phyloP scores from a whole-genome alignment of 352 stramenopile species.

The Phytophthora aleatoria region DNA sequence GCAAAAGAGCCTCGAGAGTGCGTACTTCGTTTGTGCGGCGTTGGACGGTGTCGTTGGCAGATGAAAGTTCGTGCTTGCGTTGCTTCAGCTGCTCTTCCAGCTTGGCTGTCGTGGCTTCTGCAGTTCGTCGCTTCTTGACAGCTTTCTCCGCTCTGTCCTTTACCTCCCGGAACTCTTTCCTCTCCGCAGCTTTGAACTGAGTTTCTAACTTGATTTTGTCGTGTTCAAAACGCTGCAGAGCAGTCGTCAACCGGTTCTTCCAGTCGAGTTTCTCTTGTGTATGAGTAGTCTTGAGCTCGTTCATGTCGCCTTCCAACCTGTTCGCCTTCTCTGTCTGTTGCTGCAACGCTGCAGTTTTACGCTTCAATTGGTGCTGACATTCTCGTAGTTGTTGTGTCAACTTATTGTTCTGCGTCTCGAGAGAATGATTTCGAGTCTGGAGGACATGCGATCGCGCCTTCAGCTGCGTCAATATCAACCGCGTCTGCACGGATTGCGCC shows the following conservation, averaged over 20 bases:
- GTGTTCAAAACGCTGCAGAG: conserved; percentile 37
- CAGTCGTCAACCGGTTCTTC: conserved; percentile 37
- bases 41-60: conserved; percentile 9
- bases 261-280: conserved; percentile 36
- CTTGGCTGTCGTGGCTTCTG: conserved; percentile 14
- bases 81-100: conserved; percentile 26
- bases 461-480: conserved; percentile 45
- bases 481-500: conserved; percentile 45
- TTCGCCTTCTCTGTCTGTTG: conserved; percentile 41
- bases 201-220: conserved; percentile 33
- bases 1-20: conserved; percentile 30
- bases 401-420: conserved; percentile 40
- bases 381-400: conserved; percentile 35
- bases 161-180: conserved; percentile 35
- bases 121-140: conserved; percentile 28
- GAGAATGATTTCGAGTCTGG: conserved; percentile 39
- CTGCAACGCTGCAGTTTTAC: conserved; percentile 30
- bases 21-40: conserved; percentile 13
- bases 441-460: conserved; percentile 51
- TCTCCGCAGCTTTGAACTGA: conserved; percentile 26
- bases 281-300: conserved; percentile 24
- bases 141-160: conserved; percentile 34
- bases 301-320: conserved; percentile 39
- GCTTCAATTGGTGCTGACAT: conserved; percentile 39
- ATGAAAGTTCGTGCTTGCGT: conserved; percentile 27